Evolutionary conservation across 169 alveolate species (phyloP).

Genomic region (Plasmodium adleri): DNA sequence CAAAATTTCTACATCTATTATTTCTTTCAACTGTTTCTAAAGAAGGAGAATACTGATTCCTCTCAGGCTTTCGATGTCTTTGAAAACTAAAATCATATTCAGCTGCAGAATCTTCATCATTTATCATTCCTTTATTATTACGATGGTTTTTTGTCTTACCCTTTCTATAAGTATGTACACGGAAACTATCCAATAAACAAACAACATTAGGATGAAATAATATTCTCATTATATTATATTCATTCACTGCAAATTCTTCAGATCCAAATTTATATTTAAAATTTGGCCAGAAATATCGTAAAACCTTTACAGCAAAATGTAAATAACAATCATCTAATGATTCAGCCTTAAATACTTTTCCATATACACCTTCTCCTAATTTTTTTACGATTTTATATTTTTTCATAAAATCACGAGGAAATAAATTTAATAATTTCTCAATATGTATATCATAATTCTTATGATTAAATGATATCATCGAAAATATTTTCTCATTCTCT

Average conservation of each 20-base stretch:
- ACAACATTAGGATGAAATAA: slow-evolving; percentile 73
- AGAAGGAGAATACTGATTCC: slow-evolving; percentile 43
- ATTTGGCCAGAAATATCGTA: slow-evolving; percentile 71
- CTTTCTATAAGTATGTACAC: slow-evolving; percentile 63
- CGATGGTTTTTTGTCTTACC: slow-evolving; percentile 17
- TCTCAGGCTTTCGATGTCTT: slow-evolving; percentile 24
- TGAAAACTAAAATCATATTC: slow-evolving; percentile 69
- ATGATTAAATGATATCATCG: slow-evolving; percentile 31
- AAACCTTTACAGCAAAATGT: slow-evolving; percentile 53
- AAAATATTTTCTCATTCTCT: slow-evolving; percentile 48
- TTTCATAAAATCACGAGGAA: slow-evolving; percentile 75
- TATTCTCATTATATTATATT: slow-evolving; percentile 56
- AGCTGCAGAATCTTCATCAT: slow-evolving; percentile 18
- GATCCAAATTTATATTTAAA: slow-evolving; percentile 61
- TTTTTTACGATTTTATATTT: slow-evolving; percentile 77
- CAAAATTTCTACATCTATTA: slow-evolving; percentile 16
- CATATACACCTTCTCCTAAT: slow-evolving; percentile 87
- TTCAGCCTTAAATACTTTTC: slow-evolving; percentile 82
- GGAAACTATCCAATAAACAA: slow-evolving; percentile 41
- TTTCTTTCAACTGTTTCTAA: slow-evolving; percentile 39
- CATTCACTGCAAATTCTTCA: slow-evolving; percentile 71
- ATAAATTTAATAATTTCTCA: slow-evolving; percentile 53
- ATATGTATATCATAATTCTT: slow-evolving; percentile 40
- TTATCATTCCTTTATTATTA: slow-evolving; percentile 4
- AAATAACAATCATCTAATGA: slow-evolving; percentile 63